Percentiles rank a stretch among this genome's conserved stretches.
These are phyloP conservation scores for Penicillium ochrochloron DNA, from an alignment of 495 filamentous ascomycete species.

Conservation along the genomic window DNA sequence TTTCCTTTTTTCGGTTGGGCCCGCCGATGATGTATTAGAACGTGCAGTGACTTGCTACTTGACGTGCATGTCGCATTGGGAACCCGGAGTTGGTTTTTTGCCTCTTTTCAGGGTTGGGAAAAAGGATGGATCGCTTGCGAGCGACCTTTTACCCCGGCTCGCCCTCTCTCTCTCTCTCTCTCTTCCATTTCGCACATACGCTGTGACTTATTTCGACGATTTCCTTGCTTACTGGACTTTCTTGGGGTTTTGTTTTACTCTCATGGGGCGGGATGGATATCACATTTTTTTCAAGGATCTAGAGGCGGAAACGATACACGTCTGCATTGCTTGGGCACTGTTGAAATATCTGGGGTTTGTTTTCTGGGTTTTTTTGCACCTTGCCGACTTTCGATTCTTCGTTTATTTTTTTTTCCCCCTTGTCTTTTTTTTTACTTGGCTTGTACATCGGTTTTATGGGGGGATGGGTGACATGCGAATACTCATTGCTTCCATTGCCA, in stretches of 20 bases:
- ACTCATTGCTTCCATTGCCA: conserved; percentile 41
- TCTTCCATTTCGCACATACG: conserved; percentile 26
- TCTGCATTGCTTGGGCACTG: conserved; percentile 56
- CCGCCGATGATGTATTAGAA: conserved; percentile 54
- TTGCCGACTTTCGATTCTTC: conserved; percentile 17
- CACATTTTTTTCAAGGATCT: conserved; percentile 50
- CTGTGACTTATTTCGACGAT: conserved; percentile 38
- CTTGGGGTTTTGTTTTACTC: conserved; percentile 38
- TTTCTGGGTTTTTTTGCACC: conserved; percentile 24
- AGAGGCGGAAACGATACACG: conserved; percentile 61
- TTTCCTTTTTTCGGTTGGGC: conserved; percentile 31
- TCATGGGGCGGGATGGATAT: conserved; percentile 47
- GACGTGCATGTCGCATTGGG: conserved; percentile 41
- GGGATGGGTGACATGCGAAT: conserved; percentile 41
- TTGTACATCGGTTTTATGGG: conserved; percentile 46
- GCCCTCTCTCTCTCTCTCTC: conserved; percentile 3
- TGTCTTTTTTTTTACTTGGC: conserved; percentile 36
- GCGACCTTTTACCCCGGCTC: conserved; percentile 36
- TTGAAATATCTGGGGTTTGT: conserved; percentile 45
- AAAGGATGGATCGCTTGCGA: conserved; percentile 28
- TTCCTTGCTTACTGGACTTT: conserved; percentile 40
- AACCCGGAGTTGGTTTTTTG: conserved; percentile 45
- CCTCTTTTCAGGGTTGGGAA: conserved; percentile 29
- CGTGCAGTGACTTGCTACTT: conserved; percentile 47
- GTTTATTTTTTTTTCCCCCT: conserved; percentile 33